Conservation (phyloP, 148 eudicot genomes). For the Salicornia ramosissima region DNA sequence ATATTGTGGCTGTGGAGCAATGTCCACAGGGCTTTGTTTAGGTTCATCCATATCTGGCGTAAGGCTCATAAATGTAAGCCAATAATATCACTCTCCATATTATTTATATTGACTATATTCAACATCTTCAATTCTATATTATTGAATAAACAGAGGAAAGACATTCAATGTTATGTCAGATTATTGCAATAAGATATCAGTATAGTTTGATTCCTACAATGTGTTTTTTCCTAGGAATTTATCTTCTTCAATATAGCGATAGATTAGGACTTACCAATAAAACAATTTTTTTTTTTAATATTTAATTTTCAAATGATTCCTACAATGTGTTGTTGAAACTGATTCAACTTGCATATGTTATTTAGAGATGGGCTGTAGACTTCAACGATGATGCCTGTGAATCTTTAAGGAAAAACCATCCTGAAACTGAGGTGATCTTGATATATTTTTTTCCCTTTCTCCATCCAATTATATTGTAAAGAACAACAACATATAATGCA, state of each 20-base stretch:
- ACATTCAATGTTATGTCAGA: no score
- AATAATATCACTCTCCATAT: neutral
- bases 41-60: constrained; percentile 17
- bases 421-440: constrained; percentile 19
- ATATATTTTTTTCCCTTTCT: neutral
- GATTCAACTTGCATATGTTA: neutral
- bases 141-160: no score
- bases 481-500: neutral
- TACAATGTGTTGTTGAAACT: neutral
- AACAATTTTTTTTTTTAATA: no score
- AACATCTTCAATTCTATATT: no score
- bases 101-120: neutral
- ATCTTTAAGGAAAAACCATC: constrained; percentile 18
- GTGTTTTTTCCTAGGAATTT: no score
- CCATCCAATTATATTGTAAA: neutral
- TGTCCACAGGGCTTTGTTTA: constrained; percentile 16
- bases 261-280: no score
- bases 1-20: constrained; percentile 18
- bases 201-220: no score
- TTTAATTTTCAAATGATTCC: neutral
- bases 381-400: constrained; percentile 14
- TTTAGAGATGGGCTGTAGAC: constrained; percentile 22
- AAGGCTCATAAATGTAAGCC: constrained; percentile 12
- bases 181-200: no score
- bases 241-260: no score